These are phyloP conservation scores for Xylariales sp. DNA, from an alignment of 2,329 filamentous ascomycete species.

Conservation along the genomic window DNA sequence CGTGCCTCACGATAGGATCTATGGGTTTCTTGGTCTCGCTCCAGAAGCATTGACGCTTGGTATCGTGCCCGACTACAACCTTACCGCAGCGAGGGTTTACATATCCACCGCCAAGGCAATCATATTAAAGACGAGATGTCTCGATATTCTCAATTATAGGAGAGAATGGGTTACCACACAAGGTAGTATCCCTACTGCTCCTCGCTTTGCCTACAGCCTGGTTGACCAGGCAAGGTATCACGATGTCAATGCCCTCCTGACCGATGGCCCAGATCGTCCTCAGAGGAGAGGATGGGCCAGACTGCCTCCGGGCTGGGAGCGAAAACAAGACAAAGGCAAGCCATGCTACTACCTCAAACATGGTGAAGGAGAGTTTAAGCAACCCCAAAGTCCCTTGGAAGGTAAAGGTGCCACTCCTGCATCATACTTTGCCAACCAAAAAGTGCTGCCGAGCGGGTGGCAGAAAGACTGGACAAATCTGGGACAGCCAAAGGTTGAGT, in stretches of 20 bases:
- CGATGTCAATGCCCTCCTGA: slow-evolving; percentile 8
- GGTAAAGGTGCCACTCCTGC: background rate
- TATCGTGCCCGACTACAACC: too few relatives aligned
- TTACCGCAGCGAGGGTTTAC: too few relatives aligned
- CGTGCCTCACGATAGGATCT: too few relatives aligned
- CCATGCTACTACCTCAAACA: background rate
- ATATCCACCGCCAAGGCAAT: too few relatives aligned
- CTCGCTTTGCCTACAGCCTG: slow-evolving; percentile 10
- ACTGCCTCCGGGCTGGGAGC: slow-evolving; percentile 7
- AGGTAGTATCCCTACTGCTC: slow-evolving; percentile 4
- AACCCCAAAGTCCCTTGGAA: background rate
- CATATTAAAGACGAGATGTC: too few relatives aligned
- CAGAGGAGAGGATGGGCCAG: slow-evolving; percentile 8
- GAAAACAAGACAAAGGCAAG: background rate
- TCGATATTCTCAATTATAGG: background rate
- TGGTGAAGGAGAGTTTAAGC: background rate
- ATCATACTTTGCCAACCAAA: slow-evolving; percentile 1
- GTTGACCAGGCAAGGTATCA: slow-evolving; percentile 11
- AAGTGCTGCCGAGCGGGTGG: slow-evolving; percentile 6
- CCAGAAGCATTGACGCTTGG: too few relatives aligned
- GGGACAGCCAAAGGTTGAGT: slow-evolving; percentile 6
- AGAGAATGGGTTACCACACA: background rate
- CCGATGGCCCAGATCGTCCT: slow-evolving; percentile 3
- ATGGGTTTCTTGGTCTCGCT: too few relatives aligned
- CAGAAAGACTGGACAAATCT: slow-evolving; percentile 11